Evolutionary conservation across 176 grass and related monocot species (phyloP).

Genomic region (Oryza rufipogon): DNA sequence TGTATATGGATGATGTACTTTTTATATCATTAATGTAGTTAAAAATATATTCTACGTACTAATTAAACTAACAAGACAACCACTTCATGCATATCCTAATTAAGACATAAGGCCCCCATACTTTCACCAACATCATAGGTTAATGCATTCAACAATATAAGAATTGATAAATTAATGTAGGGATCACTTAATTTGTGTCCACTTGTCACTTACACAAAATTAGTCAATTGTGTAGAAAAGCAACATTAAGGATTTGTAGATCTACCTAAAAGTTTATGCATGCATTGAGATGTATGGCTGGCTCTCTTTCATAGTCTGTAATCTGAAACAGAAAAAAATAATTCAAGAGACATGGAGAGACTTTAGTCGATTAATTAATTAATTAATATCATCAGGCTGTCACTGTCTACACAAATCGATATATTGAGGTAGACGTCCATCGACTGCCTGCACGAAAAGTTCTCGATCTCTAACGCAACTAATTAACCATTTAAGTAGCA

Average conservation of each 20-base stretch:
- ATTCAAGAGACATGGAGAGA: not conserved
- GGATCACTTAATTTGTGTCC: not conserved
- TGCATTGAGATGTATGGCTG: not conserved
- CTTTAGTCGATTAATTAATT: not conserved
- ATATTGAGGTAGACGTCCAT: not conserved
- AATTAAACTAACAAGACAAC: too few species aligned
- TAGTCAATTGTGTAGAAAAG: not conserved
- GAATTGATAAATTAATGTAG: not conserved
- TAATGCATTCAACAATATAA: not conserved
- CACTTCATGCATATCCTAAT: not conserved
- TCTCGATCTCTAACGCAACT: too few species aligned
- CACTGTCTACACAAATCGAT: not conserved
- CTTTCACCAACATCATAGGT: not conserved
- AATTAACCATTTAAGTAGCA: too few species aligned
- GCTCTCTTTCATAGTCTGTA: not conserved
- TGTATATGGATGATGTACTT: not conserved
- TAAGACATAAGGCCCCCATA: not conserved
- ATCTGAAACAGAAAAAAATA: not conserved
- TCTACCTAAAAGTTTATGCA: slow-evolving; percentile 23
- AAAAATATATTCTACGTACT: too few species aligned
- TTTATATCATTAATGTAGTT: not conserved
- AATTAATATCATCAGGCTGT: not conserved
- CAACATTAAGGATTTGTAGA: not conserved
- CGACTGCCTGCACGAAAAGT: not conserved
- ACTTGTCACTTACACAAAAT: not conserved